Conservation (phyloP, 495 filamentous ascomycete species). For the Penicillium psychrofluorescens region DNA sequence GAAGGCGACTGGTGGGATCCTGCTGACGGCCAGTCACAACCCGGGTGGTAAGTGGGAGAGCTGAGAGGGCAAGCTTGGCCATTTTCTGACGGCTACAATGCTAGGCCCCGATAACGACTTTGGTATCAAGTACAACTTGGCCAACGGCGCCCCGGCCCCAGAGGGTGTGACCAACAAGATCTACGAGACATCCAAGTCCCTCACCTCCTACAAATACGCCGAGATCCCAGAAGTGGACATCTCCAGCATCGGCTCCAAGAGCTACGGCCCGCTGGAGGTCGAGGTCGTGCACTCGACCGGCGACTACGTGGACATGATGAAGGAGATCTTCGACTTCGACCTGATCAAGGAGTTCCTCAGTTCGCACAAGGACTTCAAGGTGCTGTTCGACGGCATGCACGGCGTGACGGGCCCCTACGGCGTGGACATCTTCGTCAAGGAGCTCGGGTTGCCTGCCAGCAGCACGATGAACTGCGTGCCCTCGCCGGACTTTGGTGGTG, state of each 20-base stretch:
- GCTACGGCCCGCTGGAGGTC: slow-evolving; percentile 79
- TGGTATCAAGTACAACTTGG: slow-evolving; percentile 98
- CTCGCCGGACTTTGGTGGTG: slow-evolving; percentile 88
- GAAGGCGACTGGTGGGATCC: slow-evolving; percentile 90
- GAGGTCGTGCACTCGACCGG: slow-evolving; percentile 88
- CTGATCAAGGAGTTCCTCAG: slow-evolving; percentile 89
- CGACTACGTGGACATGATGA: slow-evolving; percentile 92
- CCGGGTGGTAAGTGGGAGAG: slow-evolving; percentile 68
- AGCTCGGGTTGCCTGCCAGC: slow-evolving; percentile 68
- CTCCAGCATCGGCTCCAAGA: slow-evolving; percentile 70
- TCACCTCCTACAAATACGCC: slow-evolving; percentile 86
- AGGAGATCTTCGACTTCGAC: slow-evolving; percentile 95
- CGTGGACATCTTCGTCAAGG: slow-evolving; percentile 86
- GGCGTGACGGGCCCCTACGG: slow-evolving; percentile 96
- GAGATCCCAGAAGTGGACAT: slow-evolving; percentile 85
- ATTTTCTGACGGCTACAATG: neutral
- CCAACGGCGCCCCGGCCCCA: slow-evolving; percentile 91
- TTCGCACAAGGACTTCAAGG: slow-evolving; percentile 84
- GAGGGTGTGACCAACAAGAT: slow-evolving; percentile 98
- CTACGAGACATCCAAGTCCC: slow-evolving; percentile 77
- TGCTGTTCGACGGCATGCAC: slow-evolving; percentile 89
- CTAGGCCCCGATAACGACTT: slow-evolving; percentile 88
- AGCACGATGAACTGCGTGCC: slow-evolving; percentile 93
- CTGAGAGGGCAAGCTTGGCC: too few species aligned
- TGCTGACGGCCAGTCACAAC: slow-evolving; percentile 96